Evolutionary conservation across 768 basidiomycete genomes (phyloP), one percentile per base, ranked within the genome.

Genomic region (Lentinula sp.): DNA sequence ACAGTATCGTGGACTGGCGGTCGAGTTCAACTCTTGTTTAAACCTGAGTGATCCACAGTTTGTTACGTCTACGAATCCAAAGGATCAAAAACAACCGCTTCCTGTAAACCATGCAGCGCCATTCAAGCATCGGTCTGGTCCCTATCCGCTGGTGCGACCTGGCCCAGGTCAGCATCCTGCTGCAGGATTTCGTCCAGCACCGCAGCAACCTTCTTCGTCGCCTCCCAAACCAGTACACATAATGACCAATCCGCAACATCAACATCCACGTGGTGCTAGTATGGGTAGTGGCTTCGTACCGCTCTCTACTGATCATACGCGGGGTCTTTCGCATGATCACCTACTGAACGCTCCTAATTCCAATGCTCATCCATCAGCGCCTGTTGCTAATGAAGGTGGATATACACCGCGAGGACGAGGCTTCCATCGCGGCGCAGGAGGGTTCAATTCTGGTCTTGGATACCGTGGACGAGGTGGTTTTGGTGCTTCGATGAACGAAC

Each of bases 1-100:
- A 0, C 83, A 87, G 62, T 98, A 97, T 71, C 91, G 95, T 16
- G 97, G 97, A 37, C 90, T 88, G 35, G 90, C 89, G 0, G 89
- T 96, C 41, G 84, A 90, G 33, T 93, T 95, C 71, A 86, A 89
- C 61, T 84, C 91, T 1, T 94, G 95, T 68, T 76, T 99, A 62
- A 99, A 99, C 72, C 71, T 99, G 66, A 90, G 87, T 20, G 78
- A 87, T 65, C 89, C 85, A 2, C 96, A 98, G 71, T 97, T 91
- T 71, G 80, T 91, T 16, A 86, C 88, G 15, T 85, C 88, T 0
- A 92, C 87, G 6, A 83, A 85, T 39, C 84, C 87, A 0, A 81
- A 81, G 63, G 79, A 74, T 1, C 82, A 51, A 6, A 42, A 84
- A 0, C 77, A 79, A 4, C 78, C 80, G 18, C 77, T 77, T 16